These are phyloP conservation scores for Rhododendron simsii DNA, from an alignment of 148 eudicot genomes.

Conservation along the genomic window DNA sequence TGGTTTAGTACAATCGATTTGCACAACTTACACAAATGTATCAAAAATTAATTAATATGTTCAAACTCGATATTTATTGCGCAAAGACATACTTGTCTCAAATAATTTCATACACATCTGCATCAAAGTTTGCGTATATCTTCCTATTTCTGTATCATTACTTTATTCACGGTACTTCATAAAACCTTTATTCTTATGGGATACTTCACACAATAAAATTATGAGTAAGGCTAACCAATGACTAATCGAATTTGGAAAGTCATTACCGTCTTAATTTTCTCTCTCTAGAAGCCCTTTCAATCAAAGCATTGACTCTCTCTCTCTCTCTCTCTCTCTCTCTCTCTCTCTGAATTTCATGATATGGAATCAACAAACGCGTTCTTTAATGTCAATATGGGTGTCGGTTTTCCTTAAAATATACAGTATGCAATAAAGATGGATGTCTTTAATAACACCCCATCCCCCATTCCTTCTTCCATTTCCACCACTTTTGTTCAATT, in stretches of 20 bases:
- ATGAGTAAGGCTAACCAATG: not conserved
- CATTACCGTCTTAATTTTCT: not conserved
- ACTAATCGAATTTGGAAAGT: not conserved
- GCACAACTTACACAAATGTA: no score
- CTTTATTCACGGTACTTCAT: not conserved
- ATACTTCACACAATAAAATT: not conserved
- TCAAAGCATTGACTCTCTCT: not conserved
- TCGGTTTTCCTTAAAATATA: conserved; percentile 2
- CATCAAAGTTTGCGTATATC: no score
- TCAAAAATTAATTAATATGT: no score
- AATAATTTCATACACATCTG: not conserved
- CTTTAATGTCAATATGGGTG: not conserved
- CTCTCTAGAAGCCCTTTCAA: conserved; percentile 1
- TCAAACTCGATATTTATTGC: not conserved
- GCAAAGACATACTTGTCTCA: no score
- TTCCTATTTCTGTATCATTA: not conserved
- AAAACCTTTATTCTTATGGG: no score
- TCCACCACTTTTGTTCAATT: not conserved
- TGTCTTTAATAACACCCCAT: not conserved
- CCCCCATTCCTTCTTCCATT: not conserved
- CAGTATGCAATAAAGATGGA: not conserved
- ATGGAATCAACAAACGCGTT: conserved; percentile 13
- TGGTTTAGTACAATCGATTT: not conserved
- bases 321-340: not conserved
- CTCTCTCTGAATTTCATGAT: not conserved